Base-by-base conservation (phyloP, 768 basidiomycete genomes). In the Mycena pura region DNA sequence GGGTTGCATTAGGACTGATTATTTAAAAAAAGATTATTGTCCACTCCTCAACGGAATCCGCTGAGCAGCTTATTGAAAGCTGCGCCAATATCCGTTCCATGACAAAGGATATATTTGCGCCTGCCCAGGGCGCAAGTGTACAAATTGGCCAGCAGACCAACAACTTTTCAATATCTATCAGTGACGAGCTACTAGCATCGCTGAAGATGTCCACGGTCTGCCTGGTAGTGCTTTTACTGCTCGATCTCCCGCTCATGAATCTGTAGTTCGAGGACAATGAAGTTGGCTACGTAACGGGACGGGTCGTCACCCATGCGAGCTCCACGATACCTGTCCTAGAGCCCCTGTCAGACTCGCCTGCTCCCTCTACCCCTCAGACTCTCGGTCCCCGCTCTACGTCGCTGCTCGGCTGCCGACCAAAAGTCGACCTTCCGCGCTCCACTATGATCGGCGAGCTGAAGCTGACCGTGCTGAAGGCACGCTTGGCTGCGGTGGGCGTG, bases 361-460 rank as follows among this genome's bases (percentile, higher is more conserved):
- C 74, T 19, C 63, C 75, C 6, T 22, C 58, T 5, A 56, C 65
- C 28, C 69, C 74, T 21, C 66, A 73, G 22, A 64, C 71, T 46
- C 55, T 61, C 13, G 53, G 49, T 21, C 62, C 57, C 25, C 64
- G 69, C 4, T 68, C 76, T 13, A 62, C 67, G 39, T 76, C 76
- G 21, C 84, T 80, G 31, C 81, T 92, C 21, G 91, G 89, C 17
- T 83, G 87, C n/a, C 85, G 91, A 28, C 82, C 87, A 15, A 78
- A 84, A 19, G 81, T 85, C 10, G 77, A 85, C 3, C 80, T 98
- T 3, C 93, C 95, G 1, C 86, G 88, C 60, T 96, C 96, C 0
- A 92, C 96, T 7, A 96, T 98, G 89, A 97, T 99, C 56, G 97
- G 97, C 49, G 97, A 99, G 70, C 85, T 99, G 39, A 95, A 97